A percentile compares a stretch with the other conserved stretches of the same genome.
phyloP scores from a whole-genome alignment of 306 rosid species.

The Rosa lucieae region DNA sequence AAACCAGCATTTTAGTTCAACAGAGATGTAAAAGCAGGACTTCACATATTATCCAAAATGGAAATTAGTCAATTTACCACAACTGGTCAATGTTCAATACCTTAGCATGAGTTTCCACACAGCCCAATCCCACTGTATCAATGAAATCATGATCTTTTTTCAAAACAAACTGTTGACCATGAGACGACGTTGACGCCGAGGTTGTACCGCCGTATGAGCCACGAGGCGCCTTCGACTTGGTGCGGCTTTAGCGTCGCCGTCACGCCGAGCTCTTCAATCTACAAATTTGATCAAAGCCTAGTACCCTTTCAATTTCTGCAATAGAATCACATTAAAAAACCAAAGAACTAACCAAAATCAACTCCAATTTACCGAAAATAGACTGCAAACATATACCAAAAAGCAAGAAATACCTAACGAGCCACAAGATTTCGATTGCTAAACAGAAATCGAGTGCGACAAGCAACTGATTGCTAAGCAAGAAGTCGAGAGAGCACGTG shows the following conservation, averaged over 20 bases:
- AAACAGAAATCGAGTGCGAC: too few relatives aligned
- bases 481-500: too few relatives aligned
- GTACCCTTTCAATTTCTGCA: too few relatives aligned
- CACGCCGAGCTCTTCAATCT: slow-evolving; percentile 49
- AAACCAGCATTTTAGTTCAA: not conserved
- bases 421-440: too few relatives aligned
- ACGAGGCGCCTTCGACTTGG: slow-evolving; percentile 85
- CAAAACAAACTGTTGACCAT: slow-evolving; percentile 66
- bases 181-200: slow-evolving; percentile 82
- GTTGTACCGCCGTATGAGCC: slow-evolving; percentile 73
- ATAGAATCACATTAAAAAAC: too few relatives aligned
- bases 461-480: too few relatives aligned
- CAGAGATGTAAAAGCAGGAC: not conserved
- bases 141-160: slow-evolving; percentile 76
- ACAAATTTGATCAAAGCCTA: too few relatives aligned
- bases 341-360: too few relatives aligned
- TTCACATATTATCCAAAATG: not conserved
- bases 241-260: slow-evolving; percentile 74
- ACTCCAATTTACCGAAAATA: too few relatives aligned
- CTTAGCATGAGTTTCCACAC: slow-evolving; percentile 77
- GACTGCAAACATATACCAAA: too few relatives aligned
- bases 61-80: not conserved
- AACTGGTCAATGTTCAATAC: slow-evolving; percentile 38
- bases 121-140: slow-evolving; percentile 87
- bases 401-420: too few relatives aligned